These are phyloP conservation scores for Symmetrospora coprosmae DNA, from an alignment of 768 basidiomycete species.

Conservation along the genomic window DNA sequence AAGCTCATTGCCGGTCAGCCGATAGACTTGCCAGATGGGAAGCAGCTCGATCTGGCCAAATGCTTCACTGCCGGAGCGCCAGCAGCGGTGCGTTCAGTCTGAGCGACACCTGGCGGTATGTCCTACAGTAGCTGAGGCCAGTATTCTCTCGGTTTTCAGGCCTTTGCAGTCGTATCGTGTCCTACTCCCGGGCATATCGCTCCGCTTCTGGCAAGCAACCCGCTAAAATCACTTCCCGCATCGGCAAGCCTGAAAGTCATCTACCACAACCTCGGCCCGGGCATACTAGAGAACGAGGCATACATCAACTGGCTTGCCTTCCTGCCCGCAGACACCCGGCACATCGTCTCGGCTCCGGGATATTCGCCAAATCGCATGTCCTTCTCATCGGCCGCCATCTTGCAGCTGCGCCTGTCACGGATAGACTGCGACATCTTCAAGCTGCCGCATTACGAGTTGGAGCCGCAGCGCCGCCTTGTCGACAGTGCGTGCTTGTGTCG, in stretches of 20 bases:
- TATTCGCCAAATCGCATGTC: constrained; percentile 52
- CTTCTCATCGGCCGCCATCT: constrained; percentile 59
- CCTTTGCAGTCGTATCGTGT: background rate
- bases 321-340: constrained; percentile 51
- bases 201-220: constrained; percentile 42
- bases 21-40: constrained; percentile 36
- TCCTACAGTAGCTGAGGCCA: constrained; percentile 42
- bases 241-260: no score
- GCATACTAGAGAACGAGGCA: constrained; percentile 53
- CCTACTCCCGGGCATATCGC: constrained; percentile 45
- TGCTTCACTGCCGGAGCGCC: constrained; percentile 33
- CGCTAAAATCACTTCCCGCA: constrained; percentile 46
- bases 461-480: constrained; percentile 31
- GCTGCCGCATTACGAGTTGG: constrained; percentile 46
- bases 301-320: constrained; percentile 60
- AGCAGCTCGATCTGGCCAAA: constrained; percentile 35
- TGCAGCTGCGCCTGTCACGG: constrained; percentile 56
- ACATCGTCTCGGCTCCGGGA: constrained; percentile 56
- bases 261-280: constrained; percentile 56
- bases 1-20: constrained; percentile 52
- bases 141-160: background rate
- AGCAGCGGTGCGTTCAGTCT: constrained; percentile 32
- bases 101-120: constrained; percentile 54
- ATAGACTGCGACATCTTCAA: constrained; percentile 63
- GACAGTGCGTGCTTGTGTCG: constrained; percentile 30